Evolutionary conservation across 1,284 basidiomycete genomes (phyloP).

Genomic region (Ustilago sp.): DNA sequence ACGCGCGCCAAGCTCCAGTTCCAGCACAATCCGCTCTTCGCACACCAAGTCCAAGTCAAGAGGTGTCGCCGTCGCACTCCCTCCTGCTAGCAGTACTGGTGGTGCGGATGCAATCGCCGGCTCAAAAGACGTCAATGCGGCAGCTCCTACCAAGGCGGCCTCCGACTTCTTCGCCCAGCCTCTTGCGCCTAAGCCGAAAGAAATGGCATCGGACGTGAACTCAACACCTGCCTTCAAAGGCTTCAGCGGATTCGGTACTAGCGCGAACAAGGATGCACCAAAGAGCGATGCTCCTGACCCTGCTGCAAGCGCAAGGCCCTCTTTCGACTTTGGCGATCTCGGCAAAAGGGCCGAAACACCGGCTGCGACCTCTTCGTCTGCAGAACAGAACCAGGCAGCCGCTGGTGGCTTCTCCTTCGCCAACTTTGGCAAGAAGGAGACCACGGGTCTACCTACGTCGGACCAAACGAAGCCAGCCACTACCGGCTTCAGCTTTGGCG

Average conservation of each 20-base stretch:
- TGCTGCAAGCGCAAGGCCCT: slow-evolving; percentile 8
- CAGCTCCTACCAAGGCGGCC: slow-evolving; percentile 15
- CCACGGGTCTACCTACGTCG: background rate
- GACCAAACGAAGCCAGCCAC: slow-evolving; percentile 9
- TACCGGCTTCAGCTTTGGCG: slow-evolving; percentile 21
- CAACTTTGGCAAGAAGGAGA: slow-evolving; percentile 7
- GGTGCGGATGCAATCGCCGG: slow-evolving; percentile 6
- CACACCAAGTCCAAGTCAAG: slow-evolving; percentile 32
- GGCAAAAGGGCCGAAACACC: slow-evolving; percentile 15
- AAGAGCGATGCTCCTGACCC: slow-evolving; percentile 3
- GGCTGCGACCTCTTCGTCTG: background rate
- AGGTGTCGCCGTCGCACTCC: slow-evolving; percentile 27
- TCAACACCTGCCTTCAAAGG: slow-evolving; percentile 22
- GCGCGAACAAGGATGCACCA: slow-evolving; percentile 12
- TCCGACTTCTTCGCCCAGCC: slow-evolving; percentile 44
- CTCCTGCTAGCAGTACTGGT: slow-evolving; percentile 9
- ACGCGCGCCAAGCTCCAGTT: slow-evolving; percentile 33
- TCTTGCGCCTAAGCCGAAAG: slow-evolving; percentile 18
- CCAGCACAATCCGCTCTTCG: slow-evolving; percentile 25
- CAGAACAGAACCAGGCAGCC: slow-evolving; percentile 2
- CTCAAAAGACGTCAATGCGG: background rate
- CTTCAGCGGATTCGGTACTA: slow-evolving; percentile 26
- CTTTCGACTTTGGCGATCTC: slow-evolving; percentile 26
- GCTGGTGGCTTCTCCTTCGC: slow-evolving; percentile 22
- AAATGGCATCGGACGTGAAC: background rate